Evolutionary conservation across 441 rosid species (phyloP).

Genomic region (Dalechampia spathulata): DNA sequence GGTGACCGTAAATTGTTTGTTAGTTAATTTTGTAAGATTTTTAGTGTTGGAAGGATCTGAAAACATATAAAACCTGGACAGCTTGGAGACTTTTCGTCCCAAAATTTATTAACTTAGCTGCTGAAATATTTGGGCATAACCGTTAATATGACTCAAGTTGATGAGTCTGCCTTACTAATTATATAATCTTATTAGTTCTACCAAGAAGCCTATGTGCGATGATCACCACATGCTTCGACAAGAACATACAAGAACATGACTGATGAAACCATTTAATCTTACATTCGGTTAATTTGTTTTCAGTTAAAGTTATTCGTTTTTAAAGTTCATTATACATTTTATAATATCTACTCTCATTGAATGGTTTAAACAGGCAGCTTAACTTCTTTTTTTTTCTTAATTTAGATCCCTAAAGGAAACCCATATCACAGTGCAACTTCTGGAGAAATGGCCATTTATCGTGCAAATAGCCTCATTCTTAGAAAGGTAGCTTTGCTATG

Average conservation of each 20-base stretch:
- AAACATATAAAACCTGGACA: neutral
- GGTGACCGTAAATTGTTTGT: neutral
- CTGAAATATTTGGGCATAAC: too few species aligned
- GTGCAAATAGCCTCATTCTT: constrained; percentile 76
- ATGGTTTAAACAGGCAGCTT: neutral
- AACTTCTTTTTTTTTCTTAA: constrained; percentile 1
- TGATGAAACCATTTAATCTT: too few species aligned
- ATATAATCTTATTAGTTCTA: too few species aligned
- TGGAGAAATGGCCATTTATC: constrained; percentile 94
- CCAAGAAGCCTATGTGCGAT: too few species aligned
- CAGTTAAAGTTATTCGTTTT: too few species aligned
- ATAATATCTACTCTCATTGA: neutral
- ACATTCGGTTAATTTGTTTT: too few species aligned
- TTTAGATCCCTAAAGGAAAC: constrained; percentile 89
- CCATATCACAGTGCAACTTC: constrained; percentile 98
- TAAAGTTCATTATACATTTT: too few species aligned
- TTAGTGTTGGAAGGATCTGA: neutral
- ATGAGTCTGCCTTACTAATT: too few species aligned
- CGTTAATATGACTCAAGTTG: too few species aligned
- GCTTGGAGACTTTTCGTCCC: neutral
- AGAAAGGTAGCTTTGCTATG: constrained; percentile 35
- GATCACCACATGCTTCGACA: too few species aligned
- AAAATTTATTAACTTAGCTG: neutral
- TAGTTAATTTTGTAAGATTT: neutral
- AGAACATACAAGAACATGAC: too few species aligned